Conservation (phyloP, 768 basidiomycete genomes). For the Gloeostereum incarnatum region DNA sequence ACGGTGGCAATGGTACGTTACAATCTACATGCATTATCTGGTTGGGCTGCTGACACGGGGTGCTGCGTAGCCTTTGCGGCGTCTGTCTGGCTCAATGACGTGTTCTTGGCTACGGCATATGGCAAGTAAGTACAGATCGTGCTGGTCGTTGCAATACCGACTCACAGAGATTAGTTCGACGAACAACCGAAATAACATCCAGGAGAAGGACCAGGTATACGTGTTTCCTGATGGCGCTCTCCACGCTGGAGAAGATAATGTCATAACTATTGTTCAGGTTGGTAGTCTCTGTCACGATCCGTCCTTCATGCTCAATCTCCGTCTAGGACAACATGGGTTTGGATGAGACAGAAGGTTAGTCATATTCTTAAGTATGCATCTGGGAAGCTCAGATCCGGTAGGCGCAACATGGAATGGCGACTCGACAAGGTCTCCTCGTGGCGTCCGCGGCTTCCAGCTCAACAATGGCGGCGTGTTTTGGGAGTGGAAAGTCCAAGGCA, state of each 20-base stretch:
- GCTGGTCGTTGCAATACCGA: conserved; percentile 1
- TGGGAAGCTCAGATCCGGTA: neutral
- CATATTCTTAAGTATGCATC: neutral
- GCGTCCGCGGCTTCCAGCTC: conserved; percentile 70
- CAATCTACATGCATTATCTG: neutral
- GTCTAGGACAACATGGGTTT: conserved; percentile 72
- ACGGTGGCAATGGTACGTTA: conserved; percentile 62
- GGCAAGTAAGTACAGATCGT: conserved; percentile 46
- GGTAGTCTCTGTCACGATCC: conserved; percentile 4
- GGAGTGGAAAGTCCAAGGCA: conserved; percentile 68
- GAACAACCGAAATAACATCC: conserved; percentile 48
- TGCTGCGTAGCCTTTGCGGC: conserved; percentile 59
- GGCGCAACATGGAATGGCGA: conserved; percentile 28
- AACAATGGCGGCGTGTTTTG: conserved; percentile 49
- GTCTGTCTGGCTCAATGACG: conserved; percentile 70
- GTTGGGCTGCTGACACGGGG: neutral
- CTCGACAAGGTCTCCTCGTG: conserved; percentile 64
- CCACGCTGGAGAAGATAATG: conserved; percentile 47
- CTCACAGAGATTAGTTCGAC: conserved; percentile 37
- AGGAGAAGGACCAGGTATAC: conserved; percentile 63
- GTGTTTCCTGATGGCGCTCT: conserved; percentile 51
- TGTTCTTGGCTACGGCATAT: conserved; percentile 63
- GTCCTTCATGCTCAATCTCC: neutral
- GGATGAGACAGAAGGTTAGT: conserved; percentile 46
- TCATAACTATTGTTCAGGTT: conserved; percentile 72